phyloP scores from a whole-genome alignment of 2,329 filamentous ascomycete genomes.

The Teratosphaeriaceae sp. region DNA sequence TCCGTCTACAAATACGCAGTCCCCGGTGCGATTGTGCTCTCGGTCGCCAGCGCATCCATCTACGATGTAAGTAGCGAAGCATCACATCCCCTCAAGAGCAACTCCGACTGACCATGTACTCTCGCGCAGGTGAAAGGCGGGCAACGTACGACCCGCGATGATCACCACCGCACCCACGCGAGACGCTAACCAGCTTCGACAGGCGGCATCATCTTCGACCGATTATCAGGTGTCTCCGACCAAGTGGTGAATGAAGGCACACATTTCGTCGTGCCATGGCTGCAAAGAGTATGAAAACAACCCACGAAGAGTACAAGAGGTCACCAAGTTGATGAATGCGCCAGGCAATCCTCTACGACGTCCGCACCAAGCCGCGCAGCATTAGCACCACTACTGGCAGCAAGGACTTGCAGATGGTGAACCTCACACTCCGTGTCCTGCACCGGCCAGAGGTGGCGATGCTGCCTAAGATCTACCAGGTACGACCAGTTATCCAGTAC shows the following conservation, averaged over 20 bases:
- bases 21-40: slow-evolving; percentile 62
- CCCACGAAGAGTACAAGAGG: neutral
- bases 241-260: slow-evolving; percentile 91
- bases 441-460: slow-evolving; percentile 89
- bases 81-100: neutral
- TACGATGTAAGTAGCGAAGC: slow-evolving; percentile 88
- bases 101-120: neutral
- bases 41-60: slow-evolving; percentile 68
- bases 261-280: slow-evolving; percentile 92
- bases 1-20: slow-evolving; percentile 61
- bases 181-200: no score
- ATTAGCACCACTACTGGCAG: slow-evolving; percentile 95
- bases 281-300: slow-evolving; percentile 48
- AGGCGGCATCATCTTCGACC: slow-evolving; percentile 98
- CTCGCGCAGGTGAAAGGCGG: slow-evolving; percentile 63
- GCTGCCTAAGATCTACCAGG: slow-evolving; percentile 97
- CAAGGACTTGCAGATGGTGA: slow-evolving; percentile 99
- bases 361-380: slow-evolving; percentile 93
- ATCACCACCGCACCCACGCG: no score
- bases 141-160: no score
- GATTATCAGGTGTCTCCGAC: slow-evolving; percentile 86
- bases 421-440: slow-evolving; percentile 89
- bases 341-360: slow-evolving; percentile 90
- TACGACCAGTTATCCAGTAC: slow-evolving; percentile 36
- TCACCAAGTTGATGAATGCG: neutral